Conservation (phyloP, 2,329 filamentous ascomycete genomes). For the Aureobasidium uvarum region DNA sequence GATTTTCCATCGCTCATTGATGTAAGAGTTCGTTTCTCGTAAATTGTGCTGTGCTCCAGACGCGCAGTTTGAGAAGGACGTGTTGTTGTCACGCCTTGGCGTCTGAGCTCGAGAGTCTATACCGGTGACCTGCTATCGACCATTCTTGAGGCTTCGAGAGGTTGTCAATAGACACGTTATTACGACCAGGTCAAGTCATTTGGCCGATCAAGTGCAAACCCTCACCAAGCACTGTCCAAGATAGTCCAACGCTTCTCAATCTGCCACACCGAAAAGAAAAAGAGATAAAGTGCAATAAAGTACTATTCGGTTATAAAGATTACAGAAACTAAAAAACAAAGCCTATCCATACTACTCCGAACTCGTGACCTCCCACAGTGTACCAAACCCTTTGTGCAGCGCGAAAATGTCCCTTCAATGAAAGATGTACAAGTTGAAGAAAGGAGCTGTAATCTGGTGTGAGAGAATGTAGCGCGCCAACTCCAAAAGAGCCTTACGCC, state of each 20-base stretch:
- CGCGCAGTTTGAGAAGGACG: slow-evolving; percentile 3
- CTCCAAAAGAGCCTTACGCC: slow-evolving; percentile 10
- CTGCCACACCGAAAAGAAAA: not conserved
- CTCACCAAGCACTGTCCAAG: not conserved
- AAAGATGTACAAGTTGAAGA: slow-evolving; percentile 23
- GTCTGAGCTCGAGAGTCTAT: not conserved
- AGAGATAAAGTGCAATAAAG: not conserved
- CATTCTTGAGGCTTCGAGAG: not conserved
- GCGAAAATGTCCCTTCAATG: not conserved
- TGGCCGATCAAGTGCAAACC: not conserved
- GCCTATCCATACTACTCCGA: slow-evolving; percentile 8
- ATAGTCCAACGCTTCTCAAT: not conserved
- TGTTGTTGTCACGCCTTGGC: slow-evolving; percentile 20
- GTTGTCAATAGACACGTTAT: not conserved
- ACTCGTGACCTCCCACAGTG: not conserved
- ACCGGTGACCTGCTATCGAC: not conserved
- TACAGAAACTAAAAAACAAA: slow-evolving; percentile 15
- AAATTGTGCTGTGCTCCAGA: slow-evolving; percentile 3
- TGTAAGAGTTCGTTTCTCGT: not conserved
- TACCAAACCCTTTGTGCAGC: slow-evolving; percentile 24
- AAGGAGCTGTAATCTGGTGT: not conserved
- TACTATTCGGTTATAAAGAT: slow-evolving; percentile 19
- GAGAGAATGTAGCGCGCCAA: slow-evolving; percentile 13
- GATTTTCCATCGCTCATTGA: slow-evolving; percentile 25
- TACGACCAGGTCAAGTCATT: too few relatives aligned